A percentile compares a stretch with the other conserved stretches of the same genome.
Evolutionary conservation across 2,329 filamentous ascomycete species (phyloP).

Genomic region (Aspergillus novoparasiticus): DNA sequence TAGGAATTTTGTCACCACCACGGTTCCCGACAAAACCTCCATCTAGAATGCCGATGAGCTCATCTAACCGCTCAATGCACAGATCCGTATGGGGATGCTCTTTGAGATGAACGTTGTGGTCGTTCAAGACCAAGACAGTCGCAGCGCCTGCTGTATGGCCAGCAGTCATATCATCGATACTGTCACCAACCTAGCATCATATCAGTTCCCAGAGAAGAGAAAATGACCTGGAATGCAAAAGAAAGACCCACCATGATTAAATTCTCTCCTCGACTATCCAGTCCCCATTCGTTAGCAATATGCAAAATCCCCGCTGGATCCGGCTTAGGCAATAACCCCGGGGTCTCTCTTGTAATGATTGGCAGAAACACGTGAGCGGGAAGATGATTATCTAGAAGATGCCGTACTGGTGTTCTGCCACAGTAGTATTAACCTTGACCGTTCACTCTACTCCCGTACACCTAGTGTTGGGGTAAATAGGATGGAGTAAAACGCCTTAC

Average conservation of each 20-base stretch:
- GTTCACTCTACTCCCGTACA: neutral
- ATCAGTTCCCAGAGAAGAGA: neutral
- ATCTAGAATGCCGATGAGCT: conserved; percentile 75
- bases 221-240: neutral
- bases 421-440: neutral
- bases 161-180: conserved; percentile 89
- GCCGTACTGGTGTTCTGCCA: conserved; percentile 43
- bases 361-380: conserved; percentile 69
- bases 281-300: conserved; percentile 76
- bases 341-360: conserved; percentile 78
- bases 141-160: conserved; percentile 81
- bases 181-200: conserved; percentile 62
- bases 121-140: conserved; percentile 84
- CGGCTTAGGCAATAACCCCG: conserved; percentile 72
- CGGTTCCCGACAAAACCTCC: conserved; percentile 65
- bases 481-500: conserved; percentile 34
- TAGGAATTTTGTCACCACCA: conserved; percentile 20
- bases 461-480: neutral
- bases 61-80: conserved; percentile 71
- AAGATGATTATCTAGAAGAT: conserved; percentile 70
- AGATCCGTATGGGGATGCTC: conserved; percentile 77
- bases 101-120: conserved; percentile 72
- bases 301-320: conserved; percentile 84
- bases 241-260: conserved; percentile 38
- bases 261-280: conserved; percentile 52